Evolutionary conservation across 768 basidiomycete species (phyloP).

Genomic region (Tubosaeta sp.): DNA sequence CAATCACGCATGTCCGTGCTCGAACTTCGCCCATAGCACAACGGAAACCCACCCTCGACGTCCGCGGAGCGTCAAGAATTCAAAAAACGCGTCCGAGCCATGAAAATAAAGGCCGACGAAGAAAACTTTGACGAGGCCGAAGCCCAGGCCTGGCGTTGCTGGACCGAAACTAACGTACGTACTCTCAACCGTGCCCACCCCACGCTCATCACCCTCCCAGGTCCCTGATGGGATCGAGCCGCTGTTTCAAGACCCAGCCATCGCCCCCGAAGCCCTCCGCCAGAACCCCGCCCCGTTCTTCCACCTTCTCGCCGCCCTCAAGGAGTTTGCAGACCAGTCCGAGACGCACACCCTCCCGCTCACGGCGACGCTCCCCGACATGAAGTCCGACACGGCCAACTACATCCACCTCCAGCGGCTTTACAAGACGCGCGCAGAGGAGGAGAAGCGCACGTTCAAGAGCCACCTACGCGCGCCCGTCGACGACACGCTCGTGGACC

Average conservation of each 20-base stretch:
- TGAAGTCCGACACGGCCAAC: constrained; percentile 83
- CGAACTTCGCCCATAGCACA: constrained; percentile 47
- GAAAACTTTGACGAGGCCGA: constrained; percentile 98
- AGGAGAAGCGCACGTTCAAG: constrained; percentile 59
- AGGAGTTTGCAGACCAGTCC: constrained; percentile 53
- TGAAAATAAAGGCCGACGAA: constrained; percentile 77
- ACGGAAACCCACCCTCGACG: constrained; percentile 49
- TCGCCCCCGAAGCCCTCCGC: constrained; percentile 37
- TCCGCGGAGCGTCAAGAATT: constrained; percentile 71
- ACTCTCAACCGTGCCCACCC: constrained; percentile 1
- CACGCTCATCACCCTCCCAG: constrained; percentile 20
- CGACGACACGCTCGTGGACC: constrained; percentile 53
- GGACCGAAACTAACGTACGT: constrained; percentile 50
- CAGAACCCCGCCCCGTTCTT: constrained; percentile 66
- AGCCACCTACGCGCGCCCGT: constrained; percentile 43
- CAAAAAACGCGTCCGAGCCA: constrained; percentile 57
- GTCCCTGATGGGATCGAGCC: constrained; percentile 64
- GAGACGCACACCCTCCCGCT: constrained; percentile 68
- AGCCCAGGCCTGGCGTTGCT: constrained; percentile 80
- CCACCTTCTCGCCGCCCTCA: constrained; percentile 71
- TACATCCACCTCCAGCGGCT: constrained; percentile 85
- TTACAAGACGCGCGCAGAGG: constrained; percentile 73
- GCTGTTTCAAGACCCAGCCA: constrained; percentile 60
- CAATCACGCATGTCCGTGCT: neutral
- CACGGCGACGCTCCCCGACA: constrained; percentile 87